phyloP scores from a whole-genome alignment of 2,329 filamentous ascomycete species.

The Exophiala bonariae region DNA sequence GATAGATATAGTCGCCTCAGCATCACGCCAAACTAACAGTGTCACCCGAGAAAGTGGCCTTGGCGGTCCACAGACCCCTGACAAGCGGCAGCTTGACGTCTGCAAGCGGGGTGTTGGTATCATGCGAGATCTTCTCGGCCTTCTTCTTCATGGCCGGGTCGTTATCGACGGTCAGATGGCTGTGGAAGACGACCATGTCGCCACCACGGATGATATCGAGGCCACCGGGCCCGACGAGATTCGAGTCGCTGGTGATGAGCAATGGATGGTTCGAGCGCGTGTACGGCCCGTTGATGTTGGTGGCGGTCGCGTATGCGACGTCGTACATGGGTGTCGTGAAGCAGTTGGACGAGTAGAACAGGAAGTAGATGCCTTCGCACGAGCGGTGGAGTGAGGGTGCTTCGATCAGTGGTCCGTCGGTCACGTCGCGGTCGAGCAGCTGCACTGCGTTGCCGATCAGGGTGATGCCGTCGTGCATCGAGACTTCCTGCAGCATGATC shows the following conservation, averaged over 20 bases:
- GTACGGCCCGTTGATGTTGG: constrained; percentile 38
- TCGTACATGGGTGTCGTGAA: constrained; percentile 57
- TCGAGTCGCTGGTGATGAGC: constrained; percentile 34
- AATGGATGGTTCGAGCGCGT: constrained; percentile 36
- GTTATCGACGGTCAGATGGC: constrained; percentile 23
- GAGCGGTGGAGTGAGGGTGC: constrained; percentile 53
- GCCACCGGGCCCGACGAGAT: constrained; percentile 25
- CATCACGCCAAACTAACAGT: constrained; percentile 11
- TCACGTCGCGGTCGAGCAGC: constrained; percentile 63
- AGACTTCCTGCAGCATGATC: constrained; percentile 42
- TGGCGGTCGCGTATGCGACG: constrained; percentile 58
- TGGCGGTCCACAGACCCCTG: constrained; percentile 25
- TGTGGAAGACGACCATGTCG: constrained; percentile 27
- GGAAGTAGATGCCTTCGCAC: constrained; percentile 53
- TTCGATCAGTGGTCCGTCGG: constrained; percentile 64
- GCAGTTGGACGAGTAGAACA: constrained; percentile 65
- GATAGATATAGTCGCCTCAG: background rate
- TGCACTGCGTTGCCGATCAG: constrained; percentile 53
- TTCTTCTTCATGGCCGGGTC: constrained; percentile 14
- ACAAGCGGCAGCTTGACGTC: constrained; percentile 19
- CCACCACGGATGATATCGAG: constrained; percentile 27
- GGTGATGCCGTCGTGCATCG: constrained; percentile 49
- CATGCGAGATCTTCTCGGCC: constrained; percentile 11
- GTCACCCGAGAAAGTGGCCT: constrained; percentile 16
- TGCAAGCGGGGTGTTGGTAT: constrained; percentile 10